Evolutionary conservation across 768 basidiomycete species (phyloP).

Genomic region (Neoboletus magnificus): DNA sequence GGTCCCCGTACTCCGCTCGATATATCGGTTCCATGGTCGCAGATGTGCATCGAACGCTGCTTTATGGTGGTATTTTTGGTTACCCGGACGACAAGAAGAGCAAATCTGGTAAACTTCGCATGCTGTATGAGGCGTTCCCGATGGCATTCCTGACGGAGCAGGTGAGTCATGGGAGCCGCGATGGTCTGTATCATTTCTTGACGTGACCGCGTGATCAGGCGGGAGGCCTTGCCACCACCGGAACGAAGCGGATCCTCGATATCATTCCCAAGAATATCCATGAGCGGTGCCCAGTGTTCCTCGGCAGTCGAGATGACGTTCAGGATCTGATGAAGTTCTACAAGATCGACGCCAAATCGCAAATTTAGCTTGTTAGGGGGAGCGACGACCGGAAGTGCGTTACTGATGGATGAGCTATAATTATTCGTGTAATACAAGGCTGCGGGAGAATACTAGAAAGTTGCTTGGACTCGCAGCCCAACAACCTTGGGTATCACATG

Average conservation of each 20-base stretch:
- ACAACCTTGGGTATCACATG: background rate
- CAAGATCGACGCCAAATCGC: slow-evolving; percentile 35
- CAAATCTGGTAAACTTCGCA: slow-evolving; percentile 90
- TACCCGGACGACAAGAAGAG: slow-evolving; percentile 98
- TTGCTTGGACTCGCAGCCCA: background rate
- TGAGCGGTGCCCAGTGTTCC: slow-evolving; percentile 88
- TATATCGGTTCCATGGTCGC: slow-evolving; percentile 99
- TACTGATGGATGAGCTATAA: background rate
- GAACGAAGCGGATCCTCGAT: slow-evolving; percentile 89
- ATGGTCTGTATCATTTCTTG: background rate
- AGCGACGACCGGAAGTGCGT: background rate
- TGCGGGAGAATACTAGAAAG: background rate
- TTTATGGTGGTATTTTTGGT: slow-evolving; percentile 98
- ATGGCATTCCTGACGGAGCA: slow-evolving; percentile 96
- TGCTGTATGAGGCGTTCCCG: slow-evolving; percentile 97
- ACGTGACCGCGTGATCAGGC: slow-evolving; percentile 52
- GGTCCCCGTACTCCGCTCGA: slow-evolving; percentile 82
- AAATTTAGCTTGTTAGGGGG: slow-evolving; percentile 4
- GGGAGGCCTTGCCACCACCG: slow-evolving; percentile 95
- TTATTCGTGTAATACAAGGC: slow-evolving; percentile 5
- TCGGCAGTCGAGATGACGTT: slow-evolving; percentile 93
- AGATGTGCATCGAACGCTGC: slow-evolving; percentile 92
- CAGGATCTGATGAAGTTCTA: slow-evolving; percentile 87
- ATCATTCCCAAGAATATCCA: slow-evolving; percentile 85
- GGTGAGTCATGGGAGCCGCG: slow-evolving; percentile 40